Base-by-base conservation (phyloP, 2,329 filamentous ascomycete genomes). In the Curvularia eragrostidis region DNA sequence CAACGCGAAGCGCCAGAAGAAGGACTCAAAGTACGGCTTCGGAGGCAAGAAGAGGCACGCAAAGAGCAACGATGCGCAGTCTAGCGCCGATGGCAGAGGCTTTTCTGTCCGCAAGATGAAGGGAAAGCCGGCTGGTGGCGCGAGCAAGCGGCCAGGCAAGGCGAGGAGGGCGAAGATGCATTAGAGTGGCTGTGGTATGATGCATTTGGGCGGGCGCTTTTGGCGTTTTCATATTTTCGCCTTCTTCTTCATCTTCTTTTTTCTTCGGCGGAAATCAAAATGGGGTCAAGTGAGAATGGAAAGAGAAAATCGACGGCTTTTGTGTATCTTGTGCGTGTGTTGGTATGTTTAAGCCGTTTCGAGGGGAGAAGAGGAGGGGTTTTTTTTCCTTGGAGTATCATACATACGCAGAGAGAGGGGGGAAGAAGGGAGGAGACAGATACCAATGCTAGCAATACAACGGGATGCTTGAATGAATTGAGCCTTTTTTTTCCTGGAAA, bases 1-100 rank as follows among this genome's bases (percentile, higher is more conserved):
- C 41, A 90, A 88, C 73, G 70, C 76, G 63, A 98, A 98, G 83
- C 89, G 95, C 59, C 86, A 90, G 76, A 97, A 96, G 87, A 97
- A 96, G 83, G 89, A 99, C 75, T 85, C 91, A 65, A 97, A 97
- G 81, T 98, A 89, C 76, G 95, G 95, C 23, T 97, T 94, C 73
- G 95, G 95, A 59, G 95, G 95, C 69, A 97, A 97, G 87, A 99
- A 99, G 85, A 85, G 90, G 54, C 88, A 93, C 75, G 80, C 84
- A 55, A 99, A 99, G 86, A 97, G 93, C 60, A 92, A 92, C 67
- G 93, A 97, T 78, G 93, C 93, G 48, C 75, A 85, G 61, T 96
- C 91, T 64, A 93, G 88, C 46, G 89, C 87, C 60, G 95, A 99
- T 76, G 80, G 96, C 67, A 87, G 87, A 61, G 87, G 86, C 1